These are phyloP conservation scores for Ceriops tagal DNA, from an alignment of 345 rosid genomes.

Conservation along the genomic window DNA sequence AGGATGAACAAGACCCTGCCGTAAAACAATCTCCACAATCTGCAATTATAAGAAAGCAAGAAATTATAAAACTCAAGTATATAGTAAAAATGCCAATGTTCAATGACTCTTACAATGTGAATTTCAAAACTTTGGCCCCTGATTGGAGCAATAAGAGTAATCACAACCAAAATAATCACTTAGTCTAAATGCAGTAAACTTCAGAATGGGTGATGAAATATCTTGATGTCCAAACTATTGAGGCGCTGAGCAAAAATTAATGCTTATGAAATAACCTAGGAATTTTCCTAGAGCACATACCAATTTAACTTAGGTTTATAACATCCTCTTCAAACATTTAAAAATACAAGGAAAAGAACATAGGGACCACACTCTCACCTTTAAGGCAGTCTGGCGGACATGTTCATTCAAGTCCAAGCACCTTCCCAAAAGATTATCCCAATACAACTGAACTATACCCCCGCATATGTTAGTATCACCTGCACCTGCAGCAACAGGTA, in stretches of 20 bases:
- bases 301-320: background rate
- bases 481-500: slow-evolving; percentile 99
- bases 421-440: slow-evolving; percentile 84
- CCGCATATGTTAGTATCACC: slow-evolving; percentile 98
- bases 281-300: background rate
- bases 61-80: background rate
- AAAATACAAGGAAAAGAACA: background rate
- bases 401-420: slow-evolving; percentile 80
- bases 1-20: slow-evolving; percentile 99
- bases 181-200: background rate
- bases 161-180: slow-evolving; percentile 3
- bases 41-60: slow-evolving; percentile 28
- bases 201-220: background rate
- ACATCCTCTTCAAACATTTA: too few species aligned
- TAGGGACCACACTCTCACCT: slow-evolving; percentile 48
- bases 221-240: background rate
- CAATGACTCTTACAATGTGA: background rate
- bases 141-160: background rate
- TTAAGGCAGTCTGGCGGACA: slow-evolving; percentile 85
- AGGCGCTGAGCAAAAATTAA: background rate
- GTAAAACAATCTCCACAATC: slow-evolving; percentile 96
- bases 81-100: background rate
- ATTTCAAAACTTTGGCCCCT: background rate
- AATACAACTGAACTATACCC: slow-evolving; percentile 94
- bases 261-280: too few species aligned